Base-by-base conservation (phyloP, 768 basidiomycete genomes). In the Lentinula edodes region DNA sequence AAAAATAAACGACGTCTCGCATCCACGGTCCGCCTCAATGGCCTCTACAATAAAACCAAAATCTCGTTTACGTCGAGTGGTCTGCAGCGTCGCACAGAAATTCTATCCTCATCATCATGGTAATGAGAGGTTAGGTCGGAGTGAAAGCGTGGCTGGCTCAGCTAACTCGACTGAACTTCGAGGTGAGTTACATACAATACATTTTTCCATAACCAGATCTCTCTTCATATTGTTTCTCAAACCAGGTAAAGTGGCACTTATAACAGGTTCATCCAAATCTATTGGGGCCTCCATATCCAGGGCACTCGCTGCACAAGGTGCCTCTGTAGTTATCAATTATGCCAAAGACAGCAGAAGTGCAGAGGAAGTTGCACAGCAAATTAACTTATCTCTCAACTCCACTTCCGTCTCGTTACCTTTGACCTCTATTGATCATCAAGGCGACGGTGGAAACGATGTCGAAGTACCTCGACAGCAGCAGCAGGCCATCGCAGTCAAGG, bases 201-300 rank as follows among this genome's bases (percentile, higher is more conserved):
- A 28, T 52, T 20, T n/a, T 23, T 55, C 34, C 12, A 7, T 42
- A 2, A 15, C 18, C 18, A 23, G 41, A 5, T 36, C 18, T 12
- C 13, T 39, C 1, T 12, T 18, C 28, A 9, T 20, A 32, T 1
- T 55, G 36, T 15, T 23, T 12, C 46, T 20, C 2, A 12, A 38
- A 3, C 12, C 45, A 76, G 80, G 79, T 28, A 83, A 82, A 71
- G 76, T 82, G 16, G 82, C 81, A 20, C 70, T 86, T 45, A 78
- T 87, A 43, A 87, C 85, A 15, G 84, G 85, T 32, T 85, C 84
- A 6, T 85, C 85, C 12, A 80, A 82, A 10, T 79, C 78, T 13
- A 87, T 83, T 35, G 86, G 85, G 38, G 85, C 84, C 0, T 76
- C 82, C 15, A 78, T 85, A 58, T 84, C 83, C 2, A 73, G 69